phyloP scores from a whole-genome alignment of 73 alveolate species.

The Paramecium octaurelia region DNA sequence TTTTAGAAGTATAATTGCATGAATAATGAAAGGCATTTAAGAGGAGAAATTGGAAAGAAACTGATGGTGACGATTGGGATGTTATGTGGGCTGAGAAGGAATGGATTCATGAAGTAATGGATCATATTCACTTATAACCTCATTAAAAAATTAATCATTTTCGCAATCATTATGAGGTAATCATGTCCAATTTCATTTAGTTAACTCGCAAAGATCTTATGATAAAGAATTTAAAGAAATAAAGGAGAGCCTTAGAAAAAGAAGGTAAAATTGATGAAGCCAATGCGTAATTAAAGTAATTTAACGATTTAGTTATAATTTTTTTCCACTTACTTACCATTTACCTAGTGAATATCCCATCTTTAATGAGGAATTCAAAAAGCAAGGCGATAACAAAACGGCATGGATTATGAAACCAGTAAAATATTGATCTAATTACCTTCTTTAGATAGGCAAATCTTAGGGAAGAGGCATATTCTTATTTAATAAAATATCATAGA shows the following conservation, averaged over 20 bases:
- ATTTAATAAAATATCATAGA: slow-evolving; percentile 92
- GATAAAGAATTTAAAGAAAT: slow-evolving; percentile 95
- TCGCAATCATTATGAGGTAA: slow-evolving; percentile 92
- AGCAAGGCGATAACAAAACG: slow-evolving; percentile 78
- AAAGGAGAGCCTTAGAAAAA: slow-evolving; percentile 91
- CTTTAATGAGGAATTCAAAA: slow-evolving; percentile 99
- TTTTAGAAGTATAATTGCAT: slow-evolving; percentile 73
- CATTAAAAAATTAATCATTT: slow-evolving; percentile 96
- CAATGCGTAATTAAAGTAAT: slow-evolving; percentile 62
- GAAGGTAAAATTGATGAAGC: slow-evolving; percentile 97
- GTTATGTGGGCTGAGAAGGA: slow-evolving; percentile 98
- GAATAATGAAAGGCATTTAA: slow-evolving; percentile 69
- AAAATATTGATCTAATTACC: background rate
- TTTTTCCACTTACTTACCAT: slow-evolving; percentile 96
- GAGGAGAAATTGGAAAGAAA: slow-evolving; percentile 93
- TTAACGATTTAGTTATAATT: slow-evolving; percentile 65
- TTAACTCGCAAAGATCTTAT: slow-evolving; percentile 96
- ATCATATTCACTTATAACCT: slow-evolving; percentile 90
- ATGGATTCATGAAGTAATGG: slow-evolving; percentile 93
- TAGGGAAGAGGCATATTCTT: slow-evolving; percentile 99
- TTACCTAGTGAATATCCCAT: slow-evolving; percentile 99
- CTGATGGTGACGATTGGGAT: slow-evolving; percentile 98
- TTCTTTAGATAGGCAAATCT: slow-evolving; percentile 82
- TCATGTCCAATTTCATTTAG: background rate
- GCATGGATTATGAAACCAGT: slow-evolving; percentile 99